These are phyloP conservation scores for Corniculantispora saksenae DNA, from an alignment of 2,329 filamentous ascomycete species.

Conservation along the genomic window DNA sequence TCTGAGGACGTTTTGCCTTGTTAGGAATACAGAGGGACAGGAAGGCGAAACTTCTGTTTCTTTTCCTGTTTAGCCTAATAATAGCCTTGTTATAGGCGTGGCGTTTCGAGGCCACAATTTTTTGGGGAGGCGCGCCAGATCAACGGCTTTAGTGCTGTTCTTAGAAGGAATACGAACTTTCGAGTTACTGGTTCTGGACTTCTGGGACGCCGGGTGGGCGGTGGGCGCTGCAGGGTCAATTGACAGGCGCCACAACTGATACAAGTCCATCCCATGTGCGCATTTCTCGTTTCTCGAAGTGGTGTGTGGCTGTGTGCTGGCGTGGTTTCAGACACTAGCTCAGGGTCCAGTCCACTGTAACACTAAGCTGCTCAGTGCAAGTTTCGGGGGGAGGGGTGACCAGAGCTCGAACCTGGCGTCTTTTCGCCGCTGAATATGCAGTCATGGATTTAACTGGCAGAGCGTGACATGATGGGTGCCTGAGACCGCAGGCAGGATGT, in stretches of 20 bases:
- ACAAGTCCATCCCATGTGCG: constrained; percentile 10
- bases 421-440: neutral
- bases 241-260: constrained; percentile 18
- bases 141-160: neutral
- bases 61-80: neutral
- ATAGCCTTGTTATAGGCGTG: neutral
- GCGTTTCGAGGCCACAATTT: neutral
- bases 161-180: neutral
- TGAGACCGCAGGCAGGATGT: too few relatives aligned
- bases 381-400: neutral
- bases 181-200: neutral
- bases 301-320: neutral
- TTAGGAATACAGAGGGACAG: neutral
- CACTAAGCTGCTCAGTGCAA: neutral
- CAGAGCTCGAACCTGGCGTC: neutral
- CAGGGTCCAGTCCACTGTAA: neutral
- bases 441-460: too few relatives aligned
- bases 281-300: neutral
- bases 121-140: neutral
- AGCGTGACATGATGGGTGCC: too few relatives aligned
- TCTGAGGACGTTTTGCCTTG: neutral
- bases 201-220: neutral
- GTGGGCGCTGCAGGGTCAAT: constrained; percentile 1
- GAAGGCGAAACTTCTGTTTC: neutral
- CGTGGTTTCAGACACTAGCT: constrained; percentile 8